phyloP scores from a whole-genome alignment of 1,139 yeast species.

The Nematodospora anomalae region DNA sequence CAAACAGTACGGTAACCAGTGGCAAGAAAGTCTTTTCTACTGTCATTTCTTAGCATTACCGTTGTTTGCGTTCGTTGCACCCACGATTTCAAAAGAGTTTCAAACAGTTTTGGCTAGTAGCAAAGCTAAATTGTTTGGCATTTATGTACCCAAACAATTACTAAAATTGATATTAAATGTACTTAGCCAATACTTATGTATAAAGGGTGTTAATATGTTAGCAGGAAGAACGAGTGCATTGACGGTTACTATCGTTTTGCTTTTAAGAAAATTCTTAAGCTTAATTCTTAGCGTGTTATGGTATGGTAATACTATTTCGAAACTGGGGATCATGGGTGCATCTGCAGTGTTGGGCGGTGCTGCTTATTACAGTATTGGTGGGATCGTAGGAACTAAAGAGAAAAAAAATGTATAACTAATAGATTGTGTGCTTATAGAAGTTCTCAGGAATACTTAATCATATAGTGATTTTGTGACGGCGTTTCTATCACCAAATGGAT shows the following conservation, averaged over 20 bases:
- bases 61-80: slow-evolving; percentile 41
- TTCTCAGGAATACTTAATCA: slow-evolving; percentile 13
- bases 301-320: too few relatives aligned
- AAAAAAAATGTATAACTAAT: slow-evolving; percentile 4
- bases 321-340: too few relatives aligned
- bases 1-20: slow-evolving; percentile 51
- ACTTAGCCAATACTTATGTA: slow-evolving; percentile 64
- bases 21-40: slow-evolving; percentile 68
- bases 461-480: slow-evolving; percentile 34
- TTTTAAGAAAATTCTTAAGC: too few relatives aligned
- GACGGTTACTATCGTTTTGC: too few relatives aligned
- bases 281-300: too few relatives aligned
- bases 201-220: too few relatives aligned
- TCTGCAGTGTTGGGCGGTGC: slow-evolving; percentile 57
- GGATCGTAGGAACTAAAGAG: slow-evolving; percentile 1
- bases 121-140: slow-evolving; percentile 4
- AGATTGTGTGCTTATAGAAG: not conserved
- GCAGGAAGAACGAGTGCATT: too few relatives aligned
- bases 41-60: slow-evolving; percentile 60
- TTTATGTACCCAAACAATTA: slow-evolving; percentile 20
- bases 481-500: slow-evolving; percentile 73
- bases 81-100: slow-evolving; percentile 18
- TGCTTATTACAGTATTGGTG: slow-evolving; percentile 34
- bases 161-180: slow-evolving; percentile 43
- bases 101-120: slow-evolving; percentile 11